Evolutionary conservation across 441 rosid genomes (phyloP), one percentile per base, ranked within the genome.

Genomic region (Geranium incanum): DNA sequence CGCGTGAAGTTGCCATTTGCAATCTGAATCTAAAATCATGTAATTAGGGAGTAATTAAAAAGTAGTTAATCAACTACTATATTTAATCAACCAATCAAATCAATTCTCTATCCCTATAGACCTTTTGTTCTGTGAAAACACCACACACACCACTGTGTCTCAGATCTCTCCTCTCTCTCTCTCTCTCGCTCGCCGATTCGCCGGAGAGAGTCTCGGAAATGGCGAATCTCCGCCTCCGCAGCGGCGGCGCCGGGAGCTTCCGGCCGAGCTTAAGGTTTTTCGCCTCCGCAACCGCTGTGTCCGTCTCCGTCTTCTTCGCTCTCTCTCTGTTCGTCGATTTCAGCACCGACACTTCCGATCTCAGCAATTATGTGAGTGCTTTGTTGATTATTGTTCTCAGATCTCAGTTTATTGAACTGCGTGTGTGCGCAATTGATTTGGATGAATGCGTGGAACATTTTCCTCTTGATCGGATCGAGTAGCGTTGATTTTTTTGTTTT

Each of bases 261-360:
- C 71, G 77, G 57, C 36, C 73, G 66, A 72, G 78, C 62, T 68
- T 85, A 80, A 80, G 82, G 76, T 70, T 82, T 66, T 72, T 88
- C 7, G 84, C 85, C 62, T 82, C 85, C 59, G 77, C 81, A 59
- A 70, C 77, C 71, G 52, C 91, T 7, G 19, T 80, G 0, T 82
- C 85, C 5, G 73, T 85, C 50, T 65, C 82, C 75, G 72, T 92
- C 77, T 80, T 81, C 83, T 73, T 91, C 82, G 66, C 84, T 52
- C 72, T 83, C 72, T 86, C 91, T 0, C 77, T 86, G n/a, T 74
- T 88, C 73, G 86, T 80, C 85, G 77, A 88, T 74, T 81, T 87
- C 2, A 82, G 71, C 39, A 38, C 79, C 75, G 74, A 62, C 73
- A 62, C 93, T 43, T 78, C 91, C 48, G 69, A 83, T 78, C 81